phyloP scores from a whole-genome alignment of 2,329 filamentous ascomycete species.

The Monosporascus sp. region DNA sequence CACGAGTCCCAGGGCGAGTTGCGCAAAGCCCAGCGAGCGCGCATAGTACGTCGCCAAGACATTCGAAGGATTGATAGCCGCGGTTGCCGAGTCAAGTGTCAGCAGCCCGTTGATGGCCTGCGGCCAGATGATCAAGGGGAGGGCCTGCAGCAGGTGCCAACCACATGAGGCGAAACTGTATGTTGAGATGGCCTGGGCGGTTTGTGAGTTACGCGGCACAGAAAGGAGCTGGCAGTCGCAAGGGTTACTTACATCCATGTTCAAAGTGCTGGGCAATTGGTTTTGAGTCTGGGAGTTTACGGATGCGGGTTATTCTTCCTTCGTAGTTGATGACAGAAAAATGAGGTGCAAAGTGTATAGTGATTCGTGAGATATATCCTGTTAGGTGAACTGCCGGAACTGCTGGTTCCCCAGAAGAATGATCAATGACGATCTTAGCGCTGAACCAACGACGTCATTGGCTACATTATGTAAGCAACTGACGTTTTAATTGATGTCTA shows the following conservation, averaged over 20 bases:
- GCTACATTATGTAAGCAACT: no score
- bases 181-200: constrained; percentile 40
- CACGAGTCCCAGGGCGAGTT: constrained; percentile 59
- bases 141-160: constrained; percentile 45
- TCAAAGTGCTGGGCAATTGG: no score
- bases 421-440: no score
- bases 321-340: no score
- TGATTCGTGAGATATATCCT: no score
- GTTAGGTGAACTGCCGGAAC: no score
- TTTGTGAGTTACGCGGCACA: background rate
- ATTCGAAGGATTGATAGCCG: constrained; percentile 19
- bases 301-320: no score
- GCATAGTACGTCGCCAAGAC: constrained; percentile 69
- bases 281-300: no score
- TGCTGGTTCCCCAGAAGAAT: no score
- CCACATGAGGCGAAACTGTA: constrained; percentile 48
- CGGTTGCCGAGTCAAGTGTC: constrained; percentile 4
- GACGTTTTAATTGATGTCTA: no score
- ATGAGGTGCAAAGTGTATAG: no score
- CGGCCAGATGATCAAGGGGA: constrained; percentile 44
- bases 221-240: background rate
- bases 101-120: constrained; percentile 42
- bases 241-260: constrained; percentile 23
- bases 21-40: constrained; percentile 62
- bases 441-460: no score